These are phyloP conservation scores for Pseudocohnilembus persalinus DNA, from an alignment of 169 alveolate genomes.

Conservation along the genomic window DNA sequence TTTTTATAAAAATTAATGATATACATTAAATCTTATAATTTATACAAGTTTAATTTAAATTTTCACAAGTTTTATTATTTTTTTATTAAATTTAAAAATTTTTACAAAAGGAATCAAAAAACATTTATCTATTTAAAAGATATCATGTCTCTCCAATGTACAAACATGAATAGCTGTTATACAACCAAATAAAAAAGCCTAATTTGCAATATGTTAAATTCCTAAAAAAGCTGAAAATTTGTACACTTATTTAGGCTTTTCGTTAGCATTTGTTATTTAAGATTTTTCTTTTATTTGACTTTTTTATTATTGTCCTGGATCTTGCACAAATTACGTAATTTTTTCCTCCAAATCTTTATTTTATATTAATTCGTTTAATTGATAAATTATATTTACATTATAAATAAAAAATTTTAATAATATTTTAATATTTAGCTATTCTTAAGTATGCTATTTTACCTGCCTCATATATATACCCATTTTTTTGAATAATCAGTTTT, in stretches of 20 bases:
- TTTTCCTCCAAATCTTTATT: neutral
- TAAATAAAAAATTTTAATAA: no score
- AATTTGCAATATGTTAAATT: slow-evolving; percentile 8
- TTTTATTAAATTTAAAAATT: no score
- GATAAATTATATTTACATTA: no score
- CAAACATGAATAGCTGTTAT: neutral
- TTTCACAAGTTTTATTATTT: no score
- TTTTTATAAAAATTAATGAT: neutral
- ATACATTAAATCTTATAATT: neutral
- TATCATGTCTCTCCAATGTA: slow-evolving; percentile 17
- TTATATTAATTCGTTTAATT: no score
- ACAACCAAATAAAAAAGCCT: slow-evolving; percentile 2
- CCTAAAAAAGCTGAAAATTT: slow-evolving; percentile 21
- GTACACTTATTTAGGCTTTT: neutral
- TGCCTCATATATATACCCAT: neutral
- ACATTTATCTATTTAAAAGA: slow-evolving; percentile 3
- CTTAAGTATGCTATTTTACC: neutral
- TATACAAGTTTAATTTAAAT: no score
- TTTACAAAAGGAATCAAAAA: slow-evolving; percentile 5
- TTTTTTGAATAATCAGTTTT: neutral
- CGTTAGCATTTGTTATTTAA: no score
- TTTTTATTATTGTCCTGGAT: neutral
- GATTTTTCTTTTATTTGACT: neutral
- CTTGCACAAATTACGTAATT: neutral
- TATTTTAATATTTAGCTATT: neutral